phyloP scores from a whole-genome alignment of 208 protist species.

The Balamuthia mandrillaris region DNA sequence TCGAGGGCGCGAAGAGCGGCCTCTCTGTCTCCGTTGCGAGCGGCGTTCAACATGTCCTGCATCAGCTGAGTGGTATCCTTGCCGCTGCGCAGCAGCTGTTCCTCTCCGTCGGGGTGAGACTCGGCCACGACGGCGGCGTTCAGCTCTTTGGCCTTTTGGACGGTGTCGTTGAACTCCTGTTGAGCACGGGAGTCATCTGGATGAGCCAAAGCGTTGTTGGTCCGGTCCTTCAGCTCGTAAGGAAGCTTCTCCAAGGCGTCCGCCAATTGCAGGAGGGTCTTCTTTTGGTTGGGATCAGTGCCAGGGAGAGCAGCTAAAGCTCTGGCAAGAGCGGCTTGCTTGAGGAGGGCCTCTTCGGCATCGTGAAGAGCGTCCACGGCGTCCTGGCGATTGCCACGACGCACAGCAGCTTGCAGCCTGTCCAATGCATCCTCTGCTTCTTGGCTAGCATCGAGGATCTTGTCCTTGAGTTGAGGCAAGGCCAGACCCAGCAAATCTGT shows the following conservation, averaged over 20 bases:
- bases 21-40: background rate
- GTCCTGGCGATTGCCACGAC: slow-evolving; percentile 11
- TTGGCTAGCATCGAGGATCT: background rate
- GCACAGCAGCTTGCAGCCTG: background rate
- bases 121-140: background rate
- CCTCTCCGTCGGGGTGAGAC: background rate
- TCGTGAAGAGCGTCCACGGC: slow-evolving; percentile 12
- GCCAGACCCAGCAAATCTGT: background rate
- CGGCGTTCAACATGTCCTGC: background rate
- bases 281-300: slow-evolving; percentile 2
- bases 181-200: background rate
- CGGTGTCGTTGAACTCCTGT: background rate
- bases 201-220: slow-evolving; percentile 4
- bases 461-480: background rate
- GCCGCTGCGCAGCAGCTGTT: background rate
- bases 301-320: background rate
- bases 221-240: background rate
- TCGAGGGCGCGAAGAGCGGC: background rate
- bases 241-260: background rate
- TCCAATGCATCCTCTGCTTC: background rate
- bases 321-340: background rate
- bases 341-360: background rate
- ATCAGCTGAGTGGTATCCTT: background rate
- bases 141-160: background rate
- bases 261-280: background rate